phyloP scores from a whole-genome alignment of 2,329 filamentous ascomycete genomes.

The Aspergillus calidoustus region DNA sequence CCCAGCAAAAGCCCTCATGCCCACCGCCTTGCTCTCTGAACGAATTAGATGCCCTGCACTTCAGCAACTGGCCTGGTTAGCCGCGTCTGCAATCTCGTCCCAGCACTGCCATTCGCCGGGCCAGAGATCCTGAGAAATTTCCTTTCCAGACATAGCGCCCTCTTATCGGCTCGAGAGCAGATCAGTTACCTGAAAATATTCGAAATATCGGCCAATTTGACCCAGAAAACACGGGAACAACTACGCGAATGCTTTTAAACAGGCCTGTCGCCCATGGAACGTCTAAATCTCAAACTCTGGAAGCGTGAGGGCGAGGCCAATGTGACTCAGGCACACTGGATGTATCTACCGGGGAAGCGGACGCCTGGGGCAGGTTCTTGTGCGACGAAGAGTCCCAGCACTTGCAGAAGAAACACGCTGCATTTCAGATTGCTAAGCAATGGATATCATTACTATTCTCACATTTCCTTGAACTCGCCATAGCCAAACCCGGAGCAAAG shows the following conservation, averaged over 20 bases:
- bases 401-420: background rate
- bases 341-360: background rate
- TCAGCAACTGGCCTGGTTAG: background rate
- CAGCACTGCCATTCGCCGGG: slow-evolving; percentile 1
- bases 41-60: slow-evolving; percentile 16
- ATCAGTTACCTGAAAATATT: slow-evolving; percentile 12
- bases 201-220: slow-evolving; percentile 7
- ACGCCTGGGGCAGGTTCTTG: background rate
- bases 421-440: background rate
- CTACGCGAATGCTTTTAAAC: background rate
- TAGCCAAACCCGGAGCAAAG: background rate
- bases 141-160: background rate
- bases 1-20: slow-evolving; percentile 4
- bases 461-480: background rate
- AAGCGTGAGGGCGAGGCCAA: background rate
- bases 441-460: background rate
- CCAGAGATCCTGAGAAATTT: background rate
- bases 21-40: slow-evolving; percentile 21
- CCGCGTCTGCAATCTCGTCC: background rate
- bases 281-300: background rate
- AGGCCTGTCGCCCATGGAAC: background rate
- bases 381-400: background rate
- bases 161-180: slow-evolving; percentile 7
- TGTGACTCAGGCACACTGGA: background rate
- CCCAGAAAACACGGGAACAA: background rate